These are phyloP conservation scores for Quercus tomentella DNA, from an alignment of 331 rosid species.

Conservation along the genomic window DNA sequence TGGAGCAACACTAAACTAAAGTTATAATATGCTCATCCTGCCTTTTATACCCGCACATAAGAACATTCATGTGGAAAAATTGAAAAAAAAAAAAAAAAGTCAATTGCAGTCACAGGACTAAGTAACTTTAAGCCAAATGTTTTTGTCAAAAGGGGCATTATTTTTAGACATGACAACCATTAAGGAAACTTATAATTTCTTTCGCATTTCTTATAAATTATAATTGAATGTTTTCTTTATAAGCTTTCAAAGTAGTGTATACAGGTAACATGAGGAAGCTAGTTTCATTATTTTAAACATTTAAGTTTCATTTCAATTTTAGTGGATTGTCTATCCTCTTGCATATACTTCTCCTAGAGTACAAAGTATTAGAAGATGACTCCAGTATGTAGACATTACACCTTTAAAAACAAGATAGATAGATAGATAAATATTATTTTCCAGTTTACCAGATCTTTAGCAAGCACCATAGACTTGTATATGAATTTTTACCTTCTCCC, in stretches of 20 bases:
- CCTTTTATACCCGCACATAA: too few relatives aligned
- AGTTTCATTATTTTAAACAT: background rate
- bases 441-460: background rate
- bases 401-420: too few relatives aligned
- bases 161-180: background rate
- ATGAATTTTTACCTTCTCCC: constrained; percentile 52
- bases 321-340: background rate
- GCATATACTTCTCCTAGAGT: background rate
- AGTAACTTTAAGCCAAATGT: too few relatives aligned
- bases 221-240: background rate
- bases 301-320: background rate
- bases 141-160: too few relatives aligned
- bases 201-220: background rate
- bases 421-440: too few relatives aligned
- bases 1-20: too few relatives aligned
- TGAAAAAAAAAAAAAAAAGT: too few relatives aligned
- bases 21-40: too few relatives aligned
- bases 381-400: background rate
- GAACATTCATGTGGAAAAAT: too few relatives aligned
- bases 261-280: background rate
- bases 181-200: background rate
- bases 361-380: background rate
- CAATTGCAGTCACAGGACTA: too few relatives aligned
- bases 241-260: background rate
- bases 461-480: background rate